Conservation (phyloP, 139 green algal species). For the Chlorella sp. region DNA sequence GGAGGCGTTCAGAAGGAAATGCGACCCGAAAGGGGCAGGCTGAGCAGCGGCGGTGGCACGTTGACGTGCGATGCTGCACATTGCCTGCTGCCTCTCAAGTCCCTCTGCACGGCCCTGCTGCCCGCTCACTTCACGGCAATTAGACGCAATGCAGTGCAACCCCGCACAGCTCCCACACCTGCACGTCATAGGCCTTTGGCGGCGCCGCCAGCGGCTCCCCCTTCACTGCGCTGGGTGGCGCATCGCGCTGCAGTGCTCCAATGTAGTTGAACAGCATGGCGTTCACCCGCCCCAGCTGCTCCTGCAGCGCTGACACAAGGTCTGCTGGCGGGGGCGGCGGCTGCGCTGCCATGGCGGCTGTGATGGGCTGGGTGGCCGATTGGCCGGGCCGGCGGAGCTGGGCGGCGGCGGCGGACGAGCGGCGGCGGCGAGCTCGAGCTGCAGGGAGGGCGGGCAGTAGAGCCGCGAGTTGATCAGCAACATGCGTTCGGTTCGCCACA, state of each 20-base stretch:
- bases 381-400: not conserved
- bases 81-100: too few relatives aligned
- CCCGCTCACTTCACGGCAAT: too few relatives aligned
- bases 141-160: not conserved
- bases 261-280: conserved; percentile 39
- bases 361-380: not conserved
- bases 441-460: not conserved
- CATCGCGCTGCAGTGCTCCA: conserved; percentile 42
- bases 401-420: not conserved
- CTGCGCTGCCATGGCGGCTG: not conserved
- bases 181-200: not conserved
- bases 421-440: not conserved
- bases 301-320: conserved; percentile 26
- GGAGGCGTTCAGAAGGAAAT: too few relatives aligned
- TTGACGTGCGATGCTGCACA: too few relatives aligned
- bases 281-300: conserved; percentile 25
- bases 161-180: conserved; percentile 2
- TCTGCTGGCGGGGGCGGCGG: not conserved
- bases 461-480: not conserved
- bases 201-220: conserved; percentile 2
- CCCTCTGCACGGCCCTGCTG: too few relatives aligned
- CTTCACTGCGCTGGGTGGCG: conserved; percentile 12
- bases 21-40: too few relatives aligned
- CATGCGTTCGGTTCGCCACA: not conserved
- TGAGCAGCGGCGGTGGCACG: too few relatives aligned